Conservation (phyloP, 305 asterid species). For the Salvia sclarea region DNA sequence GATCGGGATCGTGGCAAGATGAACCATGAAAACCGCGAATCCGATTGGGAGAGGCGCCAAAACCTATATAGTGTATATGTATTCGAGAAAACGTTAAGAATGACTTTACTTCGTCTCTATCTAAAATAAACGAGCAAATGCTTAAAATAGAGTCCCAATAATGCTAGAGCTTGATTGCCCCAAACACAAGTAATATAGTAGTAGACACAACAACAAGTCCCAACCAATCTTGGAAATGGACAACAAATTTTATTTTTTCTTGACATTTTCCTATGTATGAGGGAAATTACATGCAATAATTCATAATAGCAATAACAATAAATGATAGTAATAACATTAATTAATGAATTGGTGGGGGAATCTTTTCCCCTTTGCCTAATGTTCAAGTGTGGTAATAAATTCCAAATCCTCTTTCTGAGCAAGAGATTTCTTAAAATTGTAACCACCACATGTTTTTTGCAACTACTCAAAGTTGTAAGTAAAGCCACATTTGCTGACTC, state of each 20-base stretch:
- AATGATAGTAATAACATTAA: neutral
- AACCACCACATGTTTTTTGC: constrained; percentile 31
- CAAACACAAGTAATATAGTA: neutral
- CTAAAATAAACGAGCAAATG: neutral
- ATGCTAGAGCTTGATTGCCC: neutral
- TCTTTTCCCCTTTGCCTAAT: neutral
- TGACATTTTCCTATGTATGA: neutral
- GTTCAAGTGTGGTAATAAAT: constrained; percentile 28
- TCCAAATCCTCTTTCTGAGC: constrained; percentile 29
- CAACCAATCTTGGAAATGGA: constrained; percentile 23
- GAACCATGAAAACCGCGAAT: constrained; percentile 60
- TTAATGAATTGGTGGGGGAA: neutral
- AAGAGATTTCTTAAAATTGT: constrained; percentile 18
- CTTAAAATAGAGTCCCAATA: neutral
- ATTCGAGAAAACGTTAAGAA: neutral
- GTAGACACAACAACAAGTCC: constrained; percentile 18
- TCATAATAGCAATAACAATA: too few relatives aligned
- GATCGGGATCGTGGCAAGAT: constrained; percentile 53
- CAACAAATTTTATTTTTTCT: neutral
- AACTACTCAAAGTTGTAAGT: constrained; percentile 29
- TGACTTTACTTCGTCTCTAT: neutral
- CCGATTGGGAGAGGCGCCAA: constrained; percentile 60
- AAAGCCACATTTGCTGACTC: constrained; percentile 33
- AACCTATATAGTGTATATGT: constrained; percentile 37
- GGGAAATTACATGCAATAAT: neutral